These are phyloP conservation scores for Medicago lupulina DNA, from an alignment of 306 rosid genomes.

Conservation along the genomic window DNA sequence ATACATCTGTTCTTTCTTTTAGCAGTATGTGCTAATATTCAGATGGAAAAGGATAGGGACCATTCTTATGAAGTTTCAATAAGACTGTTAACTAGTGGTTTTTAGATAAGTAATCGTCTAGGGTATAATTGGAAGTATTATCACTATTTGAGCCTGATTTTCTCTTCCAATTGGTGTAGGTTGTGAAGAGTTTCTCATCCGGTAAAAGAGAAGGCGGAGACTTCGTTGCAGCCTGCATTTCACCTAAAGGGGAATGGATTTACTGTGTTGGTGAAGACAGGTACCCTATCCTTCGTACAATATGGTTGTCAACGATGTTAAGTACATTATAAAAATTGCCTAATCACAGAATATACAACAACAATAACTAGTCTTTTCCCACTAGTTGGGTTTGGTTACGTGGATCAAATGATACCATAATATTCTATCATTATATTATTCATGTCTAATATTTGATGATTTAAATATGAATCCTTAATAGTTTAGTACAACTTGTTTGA, in stretches of 20 bases:
- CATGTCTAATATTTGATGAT: neutral
- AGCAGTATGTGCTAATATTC: neutral
- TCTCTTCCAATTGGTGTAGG: constrained; percentile 54
- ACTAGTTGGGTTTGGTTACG: neutral
- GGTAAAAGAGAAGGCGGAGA: constrained; percentile 99
- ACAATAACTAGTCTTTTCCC: neutral
- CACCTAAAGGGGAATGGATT: constrained; percentile 99
- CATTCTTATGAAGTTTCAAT: constrained; percentile 1
- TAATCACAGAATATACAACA: neutral
- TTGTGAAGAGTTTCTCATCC: constrained; percentile 97
- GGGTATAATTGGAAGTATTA: neutral
- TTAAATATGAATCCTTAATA: neutral
- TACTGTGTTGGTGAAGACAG: constrained; percentile 99
- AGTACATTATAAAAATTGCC: neutral
- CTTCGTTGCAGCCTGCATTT: constrained; percentile 88
- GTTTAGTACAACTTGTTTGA: neutral
- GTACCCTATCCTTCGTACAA: constrained; percentile 47
- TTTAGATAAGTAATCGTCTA: constrained; percentile 3
- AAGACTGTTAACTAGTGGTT: constrained; percentile 8
- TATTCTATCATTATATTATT: neutral
- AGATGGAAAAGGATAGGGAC: neutral
- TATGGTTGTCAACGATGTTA: constrained; percentile 18
- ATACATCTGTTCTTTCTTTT: constrained; percentile 12
- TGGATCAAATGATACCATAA: neutral
- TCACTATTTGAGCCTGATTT: constrained; percentile 29